Base-by-base conservation (phyloP, 1,284 basidiomycete species). In the Cutaneotrichosporon dermatis region DNA sequence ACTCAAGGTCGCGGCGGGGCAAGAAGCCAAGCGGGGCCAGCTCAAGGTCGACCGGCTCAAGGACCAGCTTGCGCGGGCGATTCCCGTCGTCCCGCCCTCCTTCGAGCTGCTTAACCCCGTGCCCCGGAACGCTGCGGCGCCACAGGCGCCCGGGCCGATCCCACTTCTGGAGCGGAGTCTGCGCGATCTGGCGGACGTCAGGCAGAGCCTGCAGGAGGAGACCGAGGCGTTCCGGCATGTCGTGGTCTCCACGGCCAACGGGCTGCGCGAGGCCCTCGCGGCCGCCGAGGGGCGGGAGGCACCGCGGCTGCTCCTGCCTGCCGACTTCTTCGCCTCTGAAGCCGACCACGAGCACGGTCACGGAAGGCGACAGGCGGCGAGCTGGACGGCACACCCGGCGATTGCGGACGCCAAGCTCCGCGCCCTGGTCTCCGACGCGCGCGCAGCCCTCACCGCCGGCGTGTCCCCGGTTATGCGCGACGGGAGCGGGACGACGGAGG, bases 41-140 rank as follows among this genome's bases (percentile, higher is more conserved):
- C 86, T 87, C 65, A 90, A 92, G 57, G 77, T 88, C 36, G 90
- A 92, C 67, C 83, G 86, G 35, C 85, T 89, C 66, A 69, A 84
- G n/a, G 88, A 89, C 43, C 86, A 86, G 63, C 89, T 89, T 85
- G 79, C 82, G 88, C 63, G 77, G 82, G 82, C 3, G 52, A 49
- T 51, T 48, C 37, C 35, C 62, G 35, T 61, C 44, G 55, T 59
- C 51, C 65, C 70, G n/a, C 64, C 69, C 16, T 71, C 71, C 1
- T 62, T 79, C 48, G 61, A 71, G 11, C 58, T 76, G 6, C 66
- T 78, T 34, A 79, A 79, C 57, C 74, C 76, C 8, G 69, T 79
- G 2, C 60, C 71, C 1, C 58, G 66, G 5, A 66, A 70, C 0
- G 64, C 68, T 35, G 51, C 57, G 4, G 64, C 66, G 2, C 75